Percentiles rank a stretch among this genome's conserved stretches.
phyloP scores from a whole-genome alignment of 1,139 yeast species.

The Saccharomyces hybrid region DNA sequence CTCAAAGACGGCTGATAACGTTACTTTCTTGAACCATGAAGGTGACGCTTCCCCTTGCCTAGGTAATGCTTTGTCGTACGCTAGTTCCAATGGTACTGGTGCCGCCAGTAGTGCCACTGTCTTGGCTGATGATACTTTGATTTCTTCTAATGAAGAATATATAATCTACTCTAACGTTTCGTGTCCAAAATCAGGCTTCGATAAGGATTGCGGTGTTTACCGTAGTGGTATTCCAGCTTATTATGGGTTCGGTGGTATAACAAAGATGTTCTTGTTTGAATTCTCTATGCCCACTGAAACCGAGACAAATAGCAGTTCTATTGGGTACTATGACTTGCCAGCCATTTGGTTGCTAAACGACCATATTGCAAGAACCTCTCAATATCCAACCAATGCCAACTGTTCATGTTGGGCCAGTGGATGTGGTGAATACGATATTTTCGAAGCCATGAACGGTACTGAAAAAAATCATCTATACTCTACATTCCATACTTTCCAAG shows the following conservation, averaged over 20 bases:
- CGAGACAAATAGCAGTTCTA: slow-evolving; percentile 33
- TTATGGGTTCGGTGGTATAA: slow-evolving; percentile 60
- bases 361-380: slow-evolving; percentile 71
- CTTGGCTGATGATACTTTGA: slow-evolving; percentile 41
- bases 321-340: slow-evolving; percentile 50
- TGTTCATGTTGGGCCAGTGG: slow-evolving; percentile 76
- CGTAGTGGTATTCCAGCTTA: slow-evolving; percentile 66
- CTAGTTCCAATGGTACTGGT: slow-evolving; percentile 38
- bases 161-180: slow-evolving; percentile 50
- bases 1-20: slow-evolving; percentile 42
- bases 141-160: slow-evolving; percentile 53
- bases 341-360: slow-evolving; percentile 72
- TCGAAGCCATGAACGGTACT: slow-evolving; percentile 54
- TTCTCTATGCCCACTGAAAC: slow-evolving; percentile 55
- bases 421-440: slow-evolving; percentile 77
- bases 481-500: slow-evolving; percentile 68
- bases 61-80: slow-evolving; percentile 56
- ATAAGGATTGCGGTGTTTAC: slow-evolving; percentile 44
- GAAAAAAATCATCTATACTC: slow-evolving; percentile 50
- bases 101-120: slow-evolving; percentile 42
- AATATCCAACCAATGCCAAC: slow-evolving; percentile 51
- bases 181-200: slow-evolving; percentile 43
- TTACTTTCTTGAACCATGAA: slow-evolving; percentile 53
- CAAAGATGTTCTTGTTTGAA: slow-evolving; percentile 65
- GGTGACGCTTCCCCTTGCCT: slow-evolving; percentile 50